Evolutionary conservation across 2,329 filamentous ascomycete genomes (phyloP).

Genomic region (Penicillium occitanis): DNA sequence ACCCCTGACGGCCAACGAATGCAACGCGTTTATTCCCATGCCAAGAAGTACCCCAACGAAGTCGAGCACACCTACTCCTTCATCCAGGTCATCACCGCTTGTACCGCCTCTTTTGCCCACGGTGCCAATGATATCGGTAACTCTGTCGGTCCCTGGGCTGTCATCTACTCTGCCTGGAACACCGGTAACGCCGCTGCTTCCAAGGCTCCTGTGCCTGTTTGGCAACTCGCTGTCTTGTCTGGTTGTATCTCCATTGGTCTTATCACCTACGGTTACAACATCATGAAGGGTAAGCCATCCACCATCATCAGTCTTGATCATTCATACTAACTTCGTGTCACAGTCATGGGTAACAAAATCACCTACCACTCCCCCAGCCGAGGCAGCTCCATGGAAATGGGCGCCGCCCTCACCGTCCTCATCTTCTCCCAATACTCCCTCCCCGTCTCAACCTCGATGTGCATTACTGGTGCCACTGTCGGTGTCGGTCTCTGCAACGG

Average conservation of each 20-base stretch:
- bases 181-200: constrained; percentile 57
- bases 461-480: constrained; percentile 76
- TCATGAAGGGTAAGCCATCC: constrained; percentile 68
- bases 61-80: constrained; percentile 63
- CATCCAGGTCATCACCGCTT: constrained; percentile 55
- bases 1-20: constrained; percentile 64
- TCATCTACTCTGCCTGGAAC: constrained; percentile 66
- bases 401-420: constrained; percentile 72
- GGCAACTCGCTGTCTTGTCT: constrained; percentile 47
- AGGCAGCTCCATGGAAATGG: constrained; percentile 74
- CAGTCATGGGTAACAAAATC: constrained; percentile 79
- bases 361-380: constrained; percentile 65
- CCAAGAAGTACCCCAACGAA: constrained; percentile 67
- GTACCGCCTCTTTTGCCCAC: constrained; percentile 57
- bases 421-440: constrained; percentile 74
- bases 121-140: constrained; percentile 77
- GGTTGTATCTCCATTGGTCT: constrained; percentile 50
- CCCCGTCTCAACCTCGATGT: constrained; percentile 75
- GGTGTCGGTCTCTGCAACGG: constrained; percentile 78
- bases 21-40: constrained; percentile 45
- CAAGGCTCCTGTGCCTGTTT: constrained; percentile 68
- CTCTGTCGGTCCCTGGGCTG: constrained; percentile 68
- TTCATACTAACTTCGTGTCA: constrained; percentile 22
- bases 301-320: background rate
- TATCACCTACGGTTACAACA: constrained; percentile 77